Base-by-base conservation (phyloP, 768 basidiomycete genomes). In the Termitomyces sp. region DNA sequence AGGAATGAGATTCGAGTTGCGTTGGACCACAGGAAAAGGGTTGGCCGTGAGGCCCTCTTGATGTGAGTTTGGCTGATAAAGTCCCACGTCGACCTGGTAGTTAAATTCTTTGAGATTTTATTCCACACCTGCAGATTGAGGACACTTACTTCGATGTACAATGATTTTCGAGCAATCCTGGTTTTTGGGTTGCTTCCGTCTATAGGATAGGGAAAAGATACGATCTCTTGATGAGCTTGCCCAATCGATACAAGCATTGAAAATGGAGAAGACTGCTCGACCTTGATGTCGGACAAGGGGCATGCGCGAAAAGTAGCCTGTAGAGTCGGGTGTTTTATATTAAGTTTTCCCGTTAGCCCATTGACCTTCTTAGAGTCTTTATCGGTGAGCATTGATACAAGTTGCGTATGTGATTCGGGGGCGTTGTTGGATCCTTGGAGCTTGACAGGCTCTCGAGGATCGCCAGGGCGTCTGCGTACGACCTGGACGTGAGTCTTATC, bases 131-230 rank as follows among this genome's bases (percentile, higher is more conserved):
- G 3, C 7, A 46, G 36, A 43, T 40, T 9, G 36, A 51, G 29
- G 32, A 42, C 12, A 73, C 71, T 72, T 68, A 77, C 75, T 68
- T 80, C 77, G 6, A 86, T 70, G 60, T 82, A 87, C 31, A 68
- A 74, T 1, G 84, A 86, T 63, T 82, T 84, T 43, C 85, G 76
- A 9, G 86, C 85, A 38, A 86, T 65, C 5, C 83, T 77, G 10
- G 79, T 65, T 64, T 74, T 82, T 2, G 68, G 56, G 15, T 72
- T 71, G 20, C 65, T 61, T 5, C 73, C 72, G 37, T 77, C 66
- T 10, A 86, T 69, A 9, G 81, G 81, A 49, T 81, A 77, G 0
- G 83, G 83, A 48, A 76, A 84, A 1, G 51, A 8, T 7, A 84
- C 60, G 38, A 58, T 52, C 54, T 76, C 66, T 40, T 31, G 20